A percentile compares a stretch with the other conserved stretches of the same genome.
These are phyloP conservation scores for Russula olivacea DNA, from an alignment of 768 basidiomycete genomes.

Conservation along the genomic window DNA sequence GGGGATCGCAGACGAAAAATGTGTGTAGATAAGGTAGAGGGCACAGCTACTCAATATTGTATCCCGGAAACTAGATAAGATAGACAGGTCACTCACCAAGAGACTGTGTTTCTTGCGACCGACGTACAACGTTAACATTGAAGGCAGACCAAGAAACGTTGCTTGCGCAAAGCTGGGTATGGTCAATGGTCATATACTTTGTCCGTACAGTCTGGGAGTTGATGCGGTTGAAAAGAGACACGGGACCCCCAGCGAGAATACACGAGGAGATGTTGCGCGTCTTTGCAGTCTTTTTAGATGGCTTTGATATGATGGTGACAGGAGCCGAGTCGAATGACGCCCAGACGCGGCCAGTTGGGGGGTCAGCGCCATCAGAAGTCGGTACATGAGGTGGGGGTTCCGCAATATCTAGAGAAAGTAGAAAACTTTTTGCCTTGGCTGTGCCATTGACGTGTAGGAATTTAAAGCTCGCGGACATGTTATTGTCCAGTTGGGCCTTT, in stretches of 20 bases:
- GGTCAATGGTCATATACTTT: conserved; percentile 94
- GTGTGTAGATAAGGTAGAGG: conserved; percentile 14
- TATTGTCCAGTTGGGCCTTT: conserved; percentile 75
- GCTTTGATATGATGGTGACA: conserved; percentile 93
- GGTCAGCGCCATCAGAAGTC: conserved; percentile 37
- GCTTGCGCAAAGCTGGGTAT: conserved; percentile 77
- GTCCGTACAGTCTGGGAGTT: conserved; percentile 95
- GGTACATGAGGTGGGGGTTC: conserved; percentile 53
- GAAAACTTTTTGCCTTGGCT: conserved; percentile 86
- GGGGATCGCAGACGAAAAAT: neutral
- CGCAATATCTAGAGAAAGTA: conserved; percentile 77
- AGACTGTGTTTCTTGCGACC: conserved; percentile 56
- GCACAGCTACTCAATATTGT: conserved; percentile 8
- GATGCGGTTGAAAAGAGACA: conserved; percentile 93
- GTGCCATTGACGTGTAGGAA: conserved; percentile 85
- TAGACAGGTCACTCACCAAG: conserved; percentile 62
- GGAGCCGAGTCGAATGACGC: conserved; percentile 89
- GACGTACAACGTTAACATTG: conserved; percentile 83
- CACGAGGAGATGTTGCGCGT: conserved; percentile 88
- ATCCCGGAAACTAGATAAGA: conserved; percentile 20
- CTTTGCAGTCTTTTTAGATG: conserved; percentile 95
- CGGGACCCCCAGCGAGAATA: conserved; percentile 82
- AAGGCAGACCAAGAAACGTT: conserved; percentile 92
- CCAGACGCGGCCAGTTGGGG: conserved; percentile 65
- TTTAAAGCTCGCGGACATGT: conserved; percentile 85